Evolutionary conservation across 148 eudicot species (phyloP).

Genomic region (Camellia lanceoleosa): DNA sequence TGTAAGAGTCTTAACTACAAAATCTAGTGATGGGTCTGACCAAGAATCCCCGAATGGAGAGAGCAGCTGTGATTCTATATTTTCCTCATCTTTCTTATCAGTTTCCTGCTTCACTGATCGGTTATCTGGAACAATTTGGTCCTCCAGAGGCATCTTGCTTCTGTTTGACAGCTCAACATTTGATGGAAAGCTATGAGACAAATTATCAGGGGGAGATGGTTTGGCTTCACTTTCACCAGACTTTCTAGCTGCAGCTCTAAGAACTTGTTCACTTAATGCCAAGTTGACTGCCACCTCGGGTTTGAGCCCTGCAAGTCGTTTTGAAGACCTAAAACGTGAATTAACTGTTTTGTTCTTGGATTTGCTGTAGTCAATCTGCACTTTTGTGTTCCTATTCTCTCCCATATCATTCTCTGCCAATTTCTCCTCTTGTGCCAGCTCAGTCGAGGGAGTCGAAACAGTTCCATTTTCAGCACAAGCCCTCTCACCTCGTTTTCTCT

Average conservation of each 20-base stretch:
- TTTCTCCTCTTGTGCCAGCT: constrained; percentile 14
- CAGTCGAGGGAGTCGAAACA: constrained; percentile 14
- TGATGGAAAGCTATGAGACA: background rate
- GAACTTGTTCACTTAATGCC: constrained; percentile 31
- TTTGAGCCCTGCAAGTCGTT: constrained; percentile 47
- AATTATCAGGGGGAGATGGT: background rate
- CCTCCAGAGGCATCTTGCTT: constrained; percentile 14
- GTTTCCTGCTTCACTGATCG: constrained; percentile 13
- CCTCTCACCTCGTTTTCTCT: constrained; percentile 12
- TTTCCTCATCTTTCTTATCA: constrained; percentile 11
- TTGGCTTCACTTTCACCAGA: constrained; percentile 9
- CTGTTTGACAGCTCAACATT: background rate
- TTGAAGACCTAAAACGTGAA: constrained; percentile 49
- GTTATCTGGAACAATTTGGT: constrained; percentile 19
- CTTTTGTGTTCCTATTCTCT: constrained; percentile 20
- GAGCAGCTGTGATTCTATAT: constrained; percentile 26
- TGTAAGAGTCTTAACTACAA: constrained; percentile 75
- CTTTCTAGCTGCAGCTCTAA: constrained; percentile 25
- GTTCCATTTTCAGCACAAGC: constrained; percentile 14
- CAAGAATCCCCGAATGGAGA: constrained; percentile 43
- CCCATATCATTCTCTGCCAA: constrained; percentile 12
- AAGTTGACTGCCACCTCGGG: constrained; percentile 26
- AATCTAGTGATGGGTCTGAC: constrained; percentile 79
- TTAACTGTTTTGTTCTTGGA: constrained; percentile 25
- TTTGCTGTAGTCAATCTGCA: constrained; percentile 34